phyloP scores from a whole-genome alignment of 2,329 filamentous ascomycete species.

The Pestalotiopsis fici region DNA sequence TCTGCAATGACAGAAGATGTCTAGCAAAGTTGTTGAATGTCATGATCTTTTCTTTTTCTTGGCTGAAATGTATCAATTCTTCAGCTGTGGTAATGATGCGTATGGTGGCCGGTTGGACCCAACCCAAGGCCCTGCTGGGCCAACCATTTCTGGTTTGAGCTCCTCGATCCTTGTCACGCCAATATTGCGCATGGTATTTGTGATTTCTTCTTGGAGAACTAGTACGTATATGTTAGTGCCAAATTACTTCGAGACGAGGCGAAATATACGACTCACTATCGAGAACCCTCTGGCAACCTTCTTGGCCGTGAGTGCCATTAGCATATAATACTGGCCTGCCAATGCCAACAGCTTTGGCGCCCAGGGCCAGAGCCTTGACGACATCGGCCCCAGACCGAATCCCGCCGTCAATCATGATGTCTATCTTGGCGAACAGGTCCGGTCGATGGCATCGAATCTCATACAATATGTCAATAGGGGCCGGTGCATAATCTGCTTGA shows the following conservation, averaged over 20 bases:
- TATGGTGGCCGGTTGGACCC: background rate
- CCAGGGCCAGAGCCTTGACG: conserved; percentile 5
- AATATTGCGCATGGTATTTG: conserved; percentile 1
- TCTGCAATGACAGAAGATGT: background rate
- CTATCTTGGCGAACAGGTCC: background rate
- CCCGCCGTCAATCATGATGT: conserved; percentile 5
- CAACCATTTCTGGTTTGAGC: conserved; percentile 3
- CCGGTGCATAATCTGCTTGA: background rate
- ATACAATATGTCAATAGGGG: background rate
- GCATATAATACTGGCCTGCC: background rate
- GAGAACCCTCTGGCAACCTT: background rate
- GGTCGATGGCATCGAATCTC: background rate
- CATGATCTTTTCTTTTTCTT: background rate
- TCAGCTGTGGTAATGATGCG: background rate
- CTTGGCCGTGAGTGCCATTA: conserved; percentile 2
- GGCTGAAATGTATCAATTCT: background rate
- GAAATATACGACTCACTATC: background rate
- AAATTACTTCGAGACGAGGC: too few relatives aligned
- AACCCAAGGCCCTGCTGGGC: background rate
- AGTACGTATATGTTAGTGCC: background rate
- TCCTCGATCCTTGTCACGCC: background rate
- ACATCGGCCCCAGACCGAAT: background rate
- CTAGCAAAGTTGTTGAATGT: background rate
- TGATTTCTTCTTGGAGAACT: conserved; percentile 1
- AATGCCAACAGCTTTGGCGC: conserved; percentile 2